phyloP scores from a whole-genome alignment of 257 asterid genomes.

The Ilex asprella region DNA sequence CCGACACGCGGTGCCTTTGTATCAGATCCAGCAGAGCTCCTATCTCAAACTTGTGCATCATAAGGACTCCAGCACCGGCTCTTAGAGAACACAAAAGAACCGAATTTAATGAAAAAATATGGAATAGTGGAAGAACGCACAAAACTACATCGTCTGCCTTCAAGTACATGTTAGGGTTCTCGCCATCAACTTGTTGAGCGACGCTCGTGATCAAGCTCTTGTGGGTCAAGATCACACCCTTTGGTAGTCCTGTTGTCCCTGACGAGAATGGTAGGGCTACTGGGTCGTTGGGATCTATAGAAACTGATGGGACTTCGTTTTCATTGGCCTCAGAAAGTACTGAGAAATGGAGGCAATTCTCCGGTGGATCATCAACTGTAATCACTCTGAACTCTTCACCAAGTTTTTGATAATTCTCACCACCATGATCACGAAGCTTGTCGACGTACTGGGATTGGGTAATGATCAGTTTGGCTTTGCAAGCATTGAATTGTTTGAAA shows the following conservation, averaged over 20 bases:
- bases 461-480: slow-evolving; percentile 47
- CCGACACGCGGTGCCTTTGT: slow-evolving; percentile 54
- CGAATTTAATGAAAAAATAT: slow-evolving; percentile 57
- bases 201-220: slow-evolving; percentile 62
- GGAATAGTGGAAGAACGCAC: slow-evolving; percentile 71
- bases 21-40: slow-evolving; percentile 52
- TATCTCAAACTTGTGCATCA: slow-evolving; percentile 77
- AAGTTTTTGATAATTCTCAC: slow-evolving; percentile 23
- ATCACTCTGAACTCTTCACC: slow-evolving; percentile 43
- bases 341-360: slow-evolving; percentile 54
- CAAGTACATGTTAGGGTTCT: slow-evolving; percentile 59
- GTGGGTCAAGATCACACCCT: slow-evolving; percentile 75
- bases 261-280: slow-evolving; percentile 79
- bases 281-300: slow-evolving; percentile 44
- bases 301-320: slow-evolving; percentile 23
- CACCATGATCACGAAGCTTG: slow-evolving; percentile 35
- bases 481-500: slow-evolving; percentile 55
- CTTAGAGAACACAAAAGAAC: slow-evolving; percentile 58
- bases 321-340: slow-evolving; percentile 36
- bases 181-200: slow-evolving; percentile 81
- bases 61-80: slow-evolving; percentile 55
- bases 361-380: slow-evolving; percentile 53
- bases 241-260: slow-evolving; percentile 77
- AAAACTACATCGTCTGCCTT: slow-evolving; percentile 51
- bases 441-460: slow-evolving; percentile 68